Evolutionary conservation across 78 protist genomes (phyloP), one percentile per base, ranked within the genome.

Genomic region (Pelomyxa schiedti): DNA sequence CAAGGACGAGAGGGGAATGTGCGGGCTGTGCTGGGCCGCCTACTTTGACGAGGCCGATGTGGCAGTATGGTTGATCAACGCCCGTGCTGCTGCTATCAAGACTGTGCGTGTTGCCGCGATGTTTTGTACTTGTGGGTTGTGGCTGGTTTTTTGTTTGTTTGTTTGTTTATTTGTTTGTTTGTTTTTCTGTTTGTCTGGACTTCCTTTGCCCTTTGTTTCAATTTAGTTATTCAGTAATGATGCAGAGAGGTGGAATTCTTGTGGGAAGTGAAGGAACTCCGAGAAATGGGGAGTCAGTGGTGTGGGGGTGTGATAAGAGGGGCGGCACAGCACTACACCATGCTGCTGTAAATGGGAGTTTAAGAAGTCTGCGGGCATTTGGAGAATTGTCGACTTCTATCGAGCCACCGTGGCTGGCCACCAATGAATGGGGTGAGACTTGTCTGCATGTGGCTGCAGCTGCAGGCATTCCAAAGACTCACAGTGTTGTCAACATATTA

Each of bases 1-100:
- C 32, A 16, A 16, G 32, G 58, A 47, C 58, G 32, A 16, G 58
- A 16, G 58, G 32, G 58, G 58, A 16, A 47, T 47, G 58, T 47
- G 58, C 58, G 58, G 58, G 58, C 58, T 47, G 58, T 47, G 58
- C 58, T 47, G 58, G 58, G 16, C 58, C 32, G 58, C 58, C 58
- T 47, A 47, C 58, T 47, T 47, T 16, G 58, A 47, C 58, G 58
- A 47, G 58, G 32, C 58, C 58, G 16, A 16, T 16, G 58, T 47
- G 58, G 58, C 58, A n/a, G n/a, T n/a, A n/a, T n/a, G n/a, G n/a
- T n/a, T n/a, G n/a, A n/a, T n/a, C n/a, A n/a, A n/a, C n/a, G n/a
- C n/a, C n/a, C n/a, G n/a, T n/a, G n/a, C n/a, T n/a, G n/a, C n/a
- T n/a, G n/a, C n/a, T n/a, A n/a, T n/a, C n/a, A n/a, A n/a, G n/a